Evolutionary conservation across 208 protist species (phyloP), one percentile per base, ranked within the genome.

Genomic region (Acanthamoeba culbertsoni): DNA sequence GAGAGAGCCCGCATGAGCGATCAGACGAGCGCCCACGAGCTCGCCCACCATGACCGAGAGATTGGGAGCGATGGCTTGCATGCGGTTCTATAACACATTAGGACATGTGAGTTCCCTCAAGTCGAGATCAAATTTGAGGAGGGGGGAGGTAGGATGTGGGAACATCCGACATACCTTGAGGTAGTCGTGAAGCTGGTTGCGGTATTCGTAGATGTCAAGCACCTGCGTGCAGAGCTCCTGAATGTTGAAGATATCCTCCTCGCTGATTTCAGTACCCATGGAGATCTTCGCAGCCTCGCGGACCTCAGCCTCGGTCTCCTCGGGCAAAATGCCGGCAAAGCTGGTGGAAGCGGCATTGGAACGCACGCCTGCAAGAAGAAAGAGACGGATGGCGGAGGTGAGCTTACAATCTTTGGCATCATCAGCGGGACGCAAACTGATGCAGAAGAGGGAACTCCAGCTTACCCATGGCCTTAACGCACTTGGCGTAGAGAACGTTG

Each of bases 1-100:
- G 12, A 99, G 98, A 4, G 98, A 99, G 93, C 98, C 99, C 26
- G 99, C 99, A 95, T 99, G 99, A n/a, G 98, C 97, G 94, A 99
- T 99, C 37, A 99, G 98, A 45, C 98, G 98, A 20, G 99, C 99
- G 79, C 98, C 99, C 62, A 99, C 99, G 57, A 98, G 95, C 93
- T 99, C 99, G 91, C 99, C 99, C 62, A 99, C 98, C 75, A 99
- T 97, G 84, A 98, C 96, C 6, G 98, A 98, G 37, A 99, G 97
- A 96, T 99, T 99, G 6, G 99, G 99, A 26, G 98, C 97, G 51
- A 97, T 94, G 28, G 43, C 89, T 5, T 95, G 55, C 94, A 96
- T 96, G 33, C 63, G 63, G 63, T 73, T 73, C 63, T n/a, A n/a
- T n/a, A n/a, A n/a, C n/a, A n/a, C n/a, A n/a, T n/a, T n/a, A n/a